Conservation (phyloP, 179 eudicot species). For the Pouteria campechiana region DNA sequence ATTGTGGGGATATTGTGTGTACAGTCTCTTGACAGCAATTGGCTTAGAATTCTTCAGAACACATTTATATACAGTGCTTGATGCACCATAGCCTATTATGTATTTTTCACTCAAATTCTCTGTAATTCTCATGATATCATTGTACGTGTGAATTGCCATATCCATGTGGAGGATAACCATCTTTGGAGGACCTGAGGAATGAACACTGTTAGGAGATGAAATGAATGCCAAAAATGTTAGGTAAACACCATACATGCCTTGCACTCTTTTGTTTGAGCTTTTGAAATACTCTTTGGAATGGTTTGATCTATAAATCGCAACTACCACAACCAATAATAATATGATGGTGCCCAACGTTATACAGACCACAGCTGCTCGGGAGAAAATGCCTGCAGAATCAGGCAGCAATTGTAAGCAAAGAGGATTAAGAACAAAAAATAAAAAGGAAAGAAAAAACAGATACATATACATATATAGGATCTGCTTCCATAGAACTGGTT, state of each 20-base stretch:
- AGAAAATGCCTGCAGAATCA: conserved; percentile 34
- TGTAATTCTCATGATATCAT: conserved; percentile 53
- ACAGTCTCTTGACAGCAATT: conserved; percentile 55
- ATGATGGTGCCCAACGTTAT: conserved; percentile 28
- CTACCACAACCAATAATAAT: conserved; percentile 30
- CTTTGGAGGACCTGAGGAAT: conserved; percentile 36
- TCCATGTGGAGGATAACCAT: conserved; percentile 59
- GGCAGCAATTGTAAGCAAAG: too few relatives aligned
- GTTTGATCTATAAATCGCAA: conserved; percentile 38
- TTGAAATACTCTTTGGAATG: conserved; percentile 18
- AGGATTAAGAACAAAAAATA: too few relatives aligned
- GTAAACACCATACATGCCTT: conserved; percentile 13
- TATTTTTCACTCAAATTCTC: conserved; percentile 56
- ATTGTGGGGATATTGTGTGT: conserved; percentile 27
- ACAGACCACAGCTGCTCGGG: conserved; percentile 40
- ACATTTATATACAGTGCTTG: conserved; percentile 64
- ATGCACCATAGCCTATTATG: conserved; percentile 54
- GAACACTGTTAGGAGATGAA: neutral
- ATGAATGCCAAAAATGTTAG: neutral
- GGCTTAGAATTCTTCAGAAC: conserved; percentile 51
- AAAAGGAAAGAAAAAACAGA: too few relatives aligned
- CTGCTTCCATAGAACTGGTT: too few relatives aligned
- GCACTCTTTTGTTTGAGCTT: conserved; percentile 17
- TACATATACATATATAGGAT: too few relatives aligned
- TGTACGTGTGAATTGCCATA: conserved; percentile 56